Evolutionary conservation across 805 yeast genomes (phyloP).

Genomic region (Huiozyma naganishii): DNA sequence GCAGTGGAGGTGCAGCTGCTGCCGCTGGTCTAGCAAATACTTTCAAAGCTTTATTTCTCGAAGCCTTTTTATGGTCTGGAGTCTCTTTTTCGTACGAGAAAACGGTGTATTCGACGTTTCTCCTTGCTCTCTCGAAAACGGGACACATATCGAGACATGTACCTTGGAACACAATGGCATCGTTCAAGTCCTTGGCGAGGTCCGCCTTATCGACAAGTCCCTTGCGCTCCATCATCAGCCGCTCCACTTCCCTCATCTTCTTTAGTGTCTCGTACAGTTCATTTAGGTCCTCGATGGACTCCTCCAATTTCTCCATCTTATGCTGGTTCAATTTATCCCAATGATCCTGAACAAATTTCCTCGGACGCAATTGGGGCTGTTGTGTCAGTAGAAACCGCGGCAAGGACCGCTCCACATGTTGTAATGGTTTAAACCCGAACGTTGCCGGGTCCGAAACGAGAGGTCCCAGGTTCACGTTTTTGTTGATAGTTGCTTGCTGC

Average conservation of each 20-base stretch:
- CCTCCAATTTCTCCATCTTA: conserved; percentile 44
- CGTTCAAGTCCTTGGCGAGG: conserved; percentile 67
- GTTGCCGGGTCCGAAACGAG: conserved; percentile 14
- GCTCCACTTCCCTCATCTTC: conserved; percentile 60
- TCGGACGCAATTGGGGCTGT: conserved; percentile 27
- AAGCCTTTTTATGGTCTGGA: conserved; percentile 40
- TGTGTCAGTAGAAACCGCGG: conserved; percentile 32
- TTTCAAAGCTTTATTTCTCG: conserved; percentile 59
- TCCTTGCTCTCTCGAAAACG: conserved; percentile 75
- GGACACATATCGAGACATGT: conserved; percentile 95
- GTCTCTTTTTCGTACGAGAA: conserved; percentile 66
- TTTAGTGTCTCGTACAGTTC: conserved; percentile 68
- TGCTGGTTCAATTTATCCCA: conserved; percentile 77
- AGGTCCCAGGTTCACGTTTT: conserved; percentile 13
- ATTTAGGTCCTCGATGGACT: conserved; percentile 45
- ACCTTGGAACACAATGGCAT: conserved; percentile 82
- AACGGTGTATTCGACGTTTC: conserved; percentile 81
- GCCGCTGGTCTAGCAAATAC: conserved; percentile 96
- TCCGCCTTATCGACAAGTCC: conserved; percentile 86
- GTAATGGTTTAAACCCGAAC: conserved; percentile 12
- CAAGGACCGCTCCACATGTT: conserved; percentile 18
- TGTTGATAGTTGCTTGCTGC: not conserved
- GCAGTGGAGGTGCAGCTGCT: conserved; percentile 95
- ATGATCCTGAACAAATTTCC: conserved; percentile 28
- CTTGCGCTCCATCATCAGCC: conserved; percentile 64